Evolutionary conservation across 1,139 yeast genomes (phyloP), one percentile per base, ranked within the genome.

Genomic region (Candida tunisiensis): DNA sequence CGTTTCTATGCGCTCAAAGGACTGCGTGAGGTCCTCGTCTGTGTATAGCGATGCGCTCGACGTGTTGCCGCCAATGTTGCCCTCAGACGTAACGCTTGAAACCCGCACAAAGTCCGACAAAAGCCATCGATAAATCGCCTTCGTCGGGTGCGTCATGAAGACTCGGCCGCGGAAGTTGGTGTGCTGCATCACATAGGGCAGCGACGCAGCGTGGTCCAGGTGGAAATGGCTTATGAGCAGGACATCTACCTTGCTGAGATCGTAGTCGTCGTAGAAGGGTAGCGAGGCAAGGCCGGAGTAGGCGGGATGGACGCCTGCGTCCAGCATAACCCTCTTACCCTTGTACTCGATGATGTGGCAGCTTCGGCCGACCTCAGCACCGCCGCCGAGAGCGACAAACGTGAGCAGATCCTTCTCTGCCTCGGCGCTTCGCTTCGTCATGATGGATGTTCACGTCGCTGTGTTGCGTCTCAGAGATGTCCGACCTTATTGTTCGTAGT

Each of bases 261-360:
- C 98, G 48, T 75, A 88, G 44, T 85, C 95, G 51, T 88, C 98
- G 49, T 80, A 88, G 48, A 79, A 88, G 1, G 98, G 99, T 32
- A 88, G 58, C 3, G 95, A 80, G 19, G 91, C 78, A 38, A 83
- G 64, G 2, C 99, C 98, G 24, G 75, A 65, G 37, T 74, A 69
- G 0, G 94, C 98, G 1, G 99, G 99, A 53, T 88, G 99, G 25
- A 88, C 83, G 29, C 99, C 99, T 1, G 98, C 94, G 53, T 88
- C 99, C 32, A 85, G 47, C 98, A 88, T 88, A 28, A 88, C 77
- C n/a, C 91, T 88, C 47, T 88, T 88, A 34, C 93, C 94, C 47
- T 82, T 83, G 53, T 78, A 85, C 39, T 80, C 88, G 29, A 88
- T 62, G 30, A 88, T 74, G 46, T 88, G 98, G 47, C 96, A 88